phyloP scores from a whole-genome alignment of 1,284 basidiomycete genomes.

The Tilletia indica region DNA sequence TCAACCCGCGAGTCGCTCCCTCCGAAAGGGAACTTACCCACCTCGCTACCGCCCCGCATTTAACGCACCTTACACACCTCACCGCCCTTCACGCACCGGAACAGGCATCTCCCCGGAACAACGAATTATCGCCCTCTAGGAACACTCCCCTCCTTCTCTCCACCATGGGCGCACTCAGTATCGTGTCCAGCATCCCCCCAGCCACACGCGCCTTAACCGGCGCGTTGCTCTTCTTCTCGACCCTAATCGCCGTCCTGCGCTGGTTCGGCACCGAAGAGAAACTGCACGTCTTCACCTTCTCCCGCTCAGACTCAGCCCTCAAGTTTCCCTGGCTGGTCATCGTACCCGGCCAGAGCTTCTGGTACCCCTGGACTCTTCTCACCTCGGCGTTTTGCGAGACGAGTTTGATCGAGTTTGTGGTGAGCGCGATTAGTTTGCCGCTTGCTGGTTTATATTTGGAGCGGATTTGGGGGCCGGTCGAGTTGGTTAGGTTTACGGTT shows the following conservation, averaged over 20 bases:
- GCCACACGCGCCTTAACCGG: constrained; percentile 49
- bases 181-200: constrained; percentile 23
- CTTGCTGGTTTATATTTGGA: constrained; percentile 85
- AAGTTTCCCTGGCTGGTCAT: constrained; percentile 75
- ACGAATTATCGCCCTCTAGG: no score
- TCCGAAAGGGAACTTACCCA: no score
- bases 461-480: constrained; percentile 82
- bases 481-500: constrained; percentile 80
- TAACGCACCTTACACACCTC: no score
- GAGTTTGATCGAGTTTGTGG: constrained; percentile 77
- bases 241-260: constrained; percentile 35
- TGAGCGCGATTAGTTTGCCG: constrained; percentile 70
- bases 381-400: constrained; percentile 84
- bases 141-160: no score
- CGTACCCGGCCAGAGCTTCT: constrained; percentile 77
- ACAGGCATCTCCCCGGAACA: no score
- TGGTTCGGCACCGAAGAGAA: constrained; percentile 32
- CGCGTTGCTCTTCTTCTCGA: constrained; percentile 31
- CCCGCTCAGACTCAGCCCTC: constrained; percentile 58
- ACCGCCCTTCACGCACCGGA: no score
- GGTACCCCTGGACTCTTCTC: constrained; percentile 81
- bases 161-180: constrained; percentile 25
- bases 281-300: constrained; percentile 26
- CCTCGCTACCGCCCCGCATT: no score
- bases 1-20: no score